Evolutionary conservation across 768 basidiomycete genomes (phyloP), one percentile per base, ranked within the genome.

Genomic region (Leccinum rimulosum): DNA sequence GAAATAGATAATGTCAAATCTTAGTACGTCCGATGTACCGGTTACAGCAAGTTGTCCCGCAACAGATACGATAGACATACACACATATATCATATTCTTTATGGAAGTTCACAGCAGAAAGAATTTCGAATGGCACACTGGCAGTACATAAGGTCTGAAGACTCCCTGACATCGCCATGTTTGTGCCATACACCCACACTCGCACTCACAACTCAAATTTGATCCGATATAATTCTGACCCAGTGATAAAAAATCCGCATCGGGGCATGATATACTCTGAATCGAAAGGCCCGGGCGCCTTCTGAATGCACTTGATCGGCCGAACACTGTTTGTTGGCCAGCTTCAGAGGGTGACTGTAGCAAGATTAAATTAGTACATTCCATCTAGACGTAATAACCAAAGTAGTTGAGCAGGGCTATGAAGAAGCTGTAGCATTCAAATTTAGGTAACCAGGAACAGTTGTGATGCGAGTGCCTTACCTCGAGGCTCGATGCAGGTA

Each of bases 361-460:
- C 11, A 84, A 64, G 55, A 86, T 76, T 19, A 83, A 80, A 53
- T 85, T 84, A 58, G 70, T 70, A 15, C 79, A 78, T 54, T 86
- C 84, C 72, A 86, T 78, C 12, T 85, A 83, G 55, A 84, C 74
- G 65, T 88, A 85, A 53, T 77, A 74, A 66, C 87, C 85, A 69
- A 85, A 84, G 75, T 81, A 87, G 70, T 87, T 87, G 63, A 86
- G 75, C 4, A 85, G 86, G 0, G 82, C 80, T 14, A 88, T 68
- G 58, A 84, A 73, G 67, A 87, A 83, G 64, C 83, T 84, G 52
- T 10, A 0, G 51, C 40, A 51, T 45, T 40, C 28, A 6, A 35
- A 22, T 33, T 15, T 25, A 45, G 22, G 14, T 9, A 31, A 17
- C 12, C 14, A 38, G 27, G 35, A 40, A 55, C 5, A 12, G 19